These are phyloP conservation scores for Alloascoidea africana DNA, from an alignment of 805 yeast genomes.

Conservation along the genomic window DNA sequence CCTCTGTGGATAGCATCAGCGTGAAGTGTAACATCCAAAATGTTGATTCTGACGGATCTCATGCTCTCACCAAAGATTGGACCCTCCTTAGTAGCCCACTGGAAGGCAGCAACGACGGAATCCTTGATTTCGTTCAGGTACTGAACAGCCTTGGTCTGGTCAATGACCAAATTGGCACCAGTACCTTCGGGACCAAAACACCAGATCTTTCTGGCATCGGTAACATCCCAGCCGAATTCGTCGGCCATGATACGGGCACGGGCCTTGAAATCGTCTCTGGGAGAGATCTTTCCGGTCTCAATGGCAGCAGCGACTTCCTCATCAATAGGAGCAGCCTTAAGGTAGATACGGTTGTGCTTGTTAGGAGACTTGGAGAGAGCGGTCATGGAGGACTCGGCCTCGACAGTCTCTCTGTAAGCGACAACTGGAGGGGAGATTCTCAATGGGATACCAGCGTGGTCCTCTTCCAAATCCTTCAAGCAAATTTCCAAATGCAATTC, in stretches of 20 bases:
- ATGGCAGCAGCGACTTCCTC: constrained; percentile 71
- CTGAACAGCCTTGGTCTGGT: constrained; percentile 88
- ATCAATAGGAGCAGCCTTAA: constrained; percentile 74
- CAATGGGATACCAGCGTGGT: constrained; percentile 89
- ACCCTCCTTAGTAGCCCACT: constrained; percentile 93
- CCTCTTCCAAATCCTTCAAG: constrained; percentile 71
- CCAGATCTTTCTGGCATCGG: constrained; percentile 93
- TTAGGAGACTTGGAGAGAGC: constrained; percentile 87
- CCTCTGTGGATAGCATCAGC: constrained; percentile 96
- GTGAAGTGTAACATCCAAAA: constrained; percentile 82
- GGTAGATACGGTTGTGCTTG: constrained; percentile 88
- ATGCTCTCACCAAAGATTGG: constrained; percentile 76
- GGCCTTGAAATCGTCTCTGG: constrained; percentile 82
- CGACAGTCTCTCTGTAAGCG: constrained; percentile 85
- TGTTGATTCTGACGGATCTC: constrained; percentile 81
- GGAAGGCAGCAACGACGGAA: constrained; percentile 89
- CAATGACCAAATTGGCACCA: constrained; percentile 86
- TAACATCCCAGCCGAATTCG: constrained; percentile 85
- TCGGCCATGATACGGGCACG: constrained; percentile 88
- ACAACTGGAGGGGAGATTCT: constrained; percentile 84
- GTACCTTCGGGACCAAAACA: constrained; percentile 94
- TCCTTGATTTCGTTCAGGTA: constrained; percentile 85
- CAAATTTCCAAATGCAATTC: constrained; percentile 88
- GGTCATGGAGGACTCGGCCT: constrained; percentile 65
- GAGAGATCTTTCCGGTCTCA: constrained; percentile 65